Conservation (phyloP, 306 rosid genomes). For the Prunus fruticosa region DNA sequence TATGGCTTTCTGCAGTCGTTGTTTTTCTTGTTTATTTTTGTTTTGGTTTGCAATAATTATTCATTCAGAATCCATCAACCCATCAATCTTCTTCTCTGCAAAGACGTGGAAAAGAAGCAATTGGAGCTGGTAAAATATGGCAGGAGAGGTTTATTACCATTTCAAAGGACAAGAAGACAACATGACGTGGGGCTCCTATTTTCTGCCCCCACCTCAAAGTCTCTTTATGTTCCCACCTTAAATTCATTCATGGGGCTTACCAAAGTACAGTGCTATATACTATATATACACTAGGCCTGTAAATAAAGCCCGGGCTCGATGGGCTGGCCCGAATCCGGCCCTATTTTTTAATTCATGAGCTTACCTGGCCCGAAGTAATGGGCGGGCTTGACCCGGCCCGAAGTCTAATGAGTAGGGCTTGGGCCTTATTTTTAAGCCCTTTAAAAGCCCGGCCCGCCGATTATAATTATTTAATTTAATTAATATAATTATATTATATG, state of each 20-base stretch:
- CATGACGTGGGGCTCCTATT: constrained; percentile 45
- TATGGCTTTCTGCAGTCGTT: background rate
- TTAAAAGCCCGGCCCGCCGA: too few species aligned
- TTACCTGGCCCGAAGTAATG: too few species aligned
- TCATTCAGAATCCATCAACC: constrained; percentile 62
- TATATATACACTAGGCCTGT: too few species aligned
- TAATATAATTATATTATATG: too few species aligned
- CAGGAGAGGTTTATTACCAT: constrained; percentile 28
- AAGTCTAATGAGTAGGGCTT: too few species aligned
- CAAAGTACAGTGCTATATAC: background rate
- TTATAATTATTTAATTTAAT: too few species aligned
- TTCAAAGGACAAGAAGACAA: constrained; percentile 54
- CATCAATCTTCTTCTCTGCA: constrained; percentile 62
- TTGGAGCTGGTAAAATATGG: constrained; percentile 39
- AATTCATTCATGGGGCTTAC: background rate
- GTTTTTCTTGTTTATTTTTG: background rate
- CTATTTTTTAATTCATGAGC: too few species aligned
- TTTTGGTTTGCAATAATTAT: constrained; percentile 29
- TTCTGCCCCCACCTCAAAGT: constrained; percentile 43
- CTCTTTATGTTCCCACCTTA: constrained; percentile 36
- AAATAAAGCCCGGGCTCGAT: too few species aligned
- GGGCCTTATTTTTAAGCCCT: too few species aligned
- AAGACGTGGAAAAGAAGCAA: constrained; percentile 78
- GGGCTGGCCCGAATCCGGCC: too few species aligned
- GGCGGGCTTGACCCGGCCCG: too few species aligned